Base-by-base conservation (phyloP, 108 stramenopile species). In the Cyclotella choctawhatcheeana region DNA sequence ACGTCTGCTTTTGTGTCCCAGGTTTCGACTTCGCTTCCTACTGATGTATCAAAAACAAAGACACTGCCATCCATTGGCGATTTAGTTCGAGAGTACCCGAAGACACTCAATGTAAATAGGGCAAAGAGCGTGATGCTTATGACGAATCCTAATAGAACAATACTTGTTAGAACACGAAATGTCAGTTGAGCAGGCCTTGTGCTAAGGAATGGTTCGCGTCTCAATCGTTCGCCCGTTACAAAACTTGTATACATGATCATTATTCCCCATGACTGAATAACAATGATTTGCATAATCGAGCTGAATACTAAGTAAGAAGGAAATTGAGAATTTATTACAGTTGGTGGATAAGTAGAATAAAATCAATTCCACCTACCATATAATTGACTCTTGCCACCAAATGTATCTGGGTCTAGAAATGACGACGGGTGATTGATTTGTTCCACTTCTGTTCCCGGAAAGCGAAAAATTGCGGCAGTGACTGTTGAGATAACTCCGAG, bases 161-260 rank as follows among this genome's bases (percentile, higher is more conserved):
- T 81, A 44, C 67, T 54, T 31, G 73, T 67, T 26, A 81, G 68
- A 31, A 81, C 84, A 50, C 93, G 85, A 58, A 79, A 89, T 4
- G 90, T 79, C 18, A 93, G 84, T 69, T 93, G 93, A n/a, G 88
- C 88, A 21, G 89, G 88, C 24, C 93, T 63, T 17, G 93, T 93
- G 50, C 81, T 82, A n/a, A 93, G 76, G 64, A 93, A 93, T 3
- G 87, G 88, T 67, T 93, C 87, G 37, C 71, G 64, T 26, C 71
- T 79, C 48, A 93, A 76, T 0, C 71, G 68, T 67, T 66, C 56
- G 18, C 86, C 88, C n/a, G 93, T 85, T 20, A 71, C 67, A 30
- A 88, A 74, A 29, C 82, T 74, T n/a, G 80, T 74, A 26, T 69
- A 65, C 5, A 82, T 51, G 32, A 91, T 89, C 48, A 79, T 52